Evolutionary conservation across 305 asterid species (phyloP).

Genomic region (Ilex paraguariensis): DNA sequence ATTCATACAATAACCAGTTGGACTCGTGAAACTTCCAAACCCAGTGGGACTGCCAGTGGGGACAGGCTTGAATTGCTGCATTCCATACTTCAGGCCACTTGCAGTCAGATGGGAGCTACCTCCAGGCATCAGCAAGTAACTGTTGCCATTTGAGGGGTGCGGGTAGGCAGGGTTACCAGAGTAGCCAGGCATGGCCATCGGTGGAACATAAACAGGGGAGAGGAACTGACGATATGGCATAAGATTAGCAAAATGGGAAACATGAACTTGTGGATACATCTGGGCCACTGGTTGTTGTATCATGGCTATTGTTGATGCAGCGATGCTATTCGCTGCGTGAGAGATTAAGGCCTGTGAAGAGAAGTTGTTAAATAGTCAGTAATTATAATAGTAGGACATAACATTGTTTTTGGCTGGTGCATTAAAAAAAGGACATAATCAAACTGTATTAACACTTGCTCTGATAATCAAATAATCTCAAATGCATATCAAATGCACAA

Average conservation of each 20-base stretch:
- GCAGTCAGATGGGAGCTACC: slow-evolving; percentile 65
- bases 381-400: background rate
- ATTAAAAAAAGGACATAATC: background rate
- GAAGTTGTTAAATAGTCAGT: slow-evolving; percentile 3
- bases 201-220: slow-evolving; percentile 84
- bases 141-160: slow-evolving; percentile 89
- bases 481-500: background rate
- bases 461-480: slow-evolving; percentile 2
- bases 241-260: slow-evolving; percentile 65
- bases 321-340: slow-evolving; percentile 43
- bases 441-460: background rate
- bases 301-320: slow-evolving; percentile 66
- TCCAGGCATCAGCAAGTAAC: slow-evolving; percentile 85
- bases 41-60: slow-evolving; percentile 70
- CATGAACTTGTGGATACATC: slow-evolving; percentile 91
- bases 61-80: slow-evolving; percentile 83
- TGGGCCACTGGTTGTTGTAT: slow-evolving; percentile 80
- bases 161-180: slow-evolving; percentile 80
- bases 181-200: slow-evolving; percentile 82
- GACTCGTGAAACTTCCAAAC: slow-evolving; percentile 72
- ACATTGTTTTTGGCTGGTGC: background rate
- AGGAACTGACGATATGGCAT: slow-evolving; percentile 85
- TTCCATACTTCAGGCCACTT: slow-evolving; percentile 72
- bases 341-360: slow-evolving; percentile 50
- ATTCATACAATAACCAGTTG: slow-evolving; percentile 77